A percentile compares a stretch with the other conserved stretches of the same genome.
Conservation (phyloP, 2,329 filamentous ascomycete genomes). For the Fusarium stilboides region DNA sequence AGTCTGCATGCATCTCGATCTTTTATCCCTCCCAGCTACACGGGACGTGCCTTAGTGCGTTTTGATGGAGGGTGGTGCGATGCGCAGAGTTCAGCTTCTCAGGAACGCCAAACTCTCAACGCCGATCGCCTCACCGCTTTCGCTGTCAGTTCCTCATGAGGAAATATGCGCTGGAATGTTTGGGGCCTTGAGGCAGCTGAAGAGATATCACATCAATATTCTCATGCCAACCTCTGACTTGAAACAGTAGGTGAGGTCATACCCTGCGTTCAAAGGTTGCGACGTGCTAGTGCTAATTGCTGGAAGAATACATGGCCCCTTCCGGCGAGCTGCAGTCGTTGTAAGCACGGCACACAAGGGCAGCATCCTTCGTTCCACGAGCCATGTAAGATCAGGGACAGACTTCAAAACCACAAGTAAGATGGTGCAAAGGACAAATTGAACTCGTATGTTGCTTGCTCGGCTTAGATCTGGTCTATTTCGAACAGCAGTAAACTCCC, state of each 20-base stretch:
- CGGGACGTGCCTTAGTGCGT: slow-evolving; percentile 46
- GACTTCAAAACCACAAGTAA: slow-evolving; percentile 1
- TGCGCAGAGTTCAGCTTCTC: slow-evolving; percentile 41
- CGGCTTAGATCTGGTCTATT: slow-evolving; percentile 16
- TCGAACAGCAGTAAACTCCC: neutral
- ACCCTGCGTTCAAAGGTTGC: neutral
- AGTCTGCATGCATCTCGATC: slow-evolving; percentile 44
- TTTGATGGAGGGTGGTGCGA: slow-evolving; percentile 34
- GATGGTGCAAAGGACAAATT: neutral
- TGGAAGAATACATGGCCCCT: slow-evolving; percentile 19
- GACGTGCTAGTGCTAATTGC: slow-evolving; percentile 1
- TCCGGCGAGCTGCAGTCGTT: slow-evolving; percentile 9
- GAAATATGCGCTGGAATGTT: slow-evolving; percentile 5
- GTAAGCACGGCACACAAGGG: neutral
- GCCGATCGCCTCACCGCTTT: slow-evolving; percentile 44
- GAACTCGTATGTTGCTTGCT: neutral
- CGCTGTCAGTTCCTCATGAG: slow-evolving; percentile 5
- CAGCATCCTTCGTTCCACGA: slow-evolving; percentile 7
- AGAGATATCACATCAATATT: neutral
- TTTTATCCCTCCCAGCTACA: slow-evolving; percentile 43
- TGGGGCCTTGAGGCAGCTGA: slow-evolving; percentile 4
- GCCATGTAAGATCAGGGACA: neutral
- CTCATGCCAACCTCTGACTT: slow-evolving; percentile 9
- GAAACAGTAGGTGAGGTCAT: slow-evolving; percentile 27
- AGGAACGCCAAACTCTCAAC: slow-evolving; percentile 35